Evolutionary conservation across 2,329 filamentous ascomycete species (phyloP).

Genomic region (Pseudocercospora ulei): DNA sequence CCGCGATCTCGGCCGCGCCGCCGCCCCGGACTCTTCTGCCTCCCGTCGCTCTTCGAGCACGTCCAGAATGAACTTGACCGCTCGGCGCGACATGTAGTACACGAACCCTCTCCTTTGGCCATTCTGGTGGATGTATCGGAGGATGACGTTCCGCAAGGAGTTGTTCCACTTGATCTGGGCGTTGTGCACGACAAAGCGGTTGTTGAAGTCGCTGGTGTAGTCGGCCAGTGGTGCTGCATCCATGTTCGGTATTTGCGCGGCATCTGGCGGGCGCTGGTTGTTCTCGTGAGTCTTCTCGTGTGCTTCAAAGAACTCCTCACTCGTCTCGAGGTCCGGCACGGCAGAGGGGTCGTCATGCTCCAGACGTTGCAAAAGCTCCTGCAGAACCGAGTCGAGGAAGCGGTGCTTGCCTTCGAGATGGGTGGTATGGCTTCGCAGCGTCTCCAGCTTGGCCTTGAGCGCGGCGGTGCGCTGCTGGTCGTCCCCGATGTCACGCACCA

Average conservation of each 20-base stretch:
- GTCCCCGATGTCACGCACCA: constrained; percentile 47
- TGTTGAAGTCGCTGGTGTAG: constrained; percentile 90
- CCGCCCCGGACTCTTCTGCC: constrained; percentile 43
- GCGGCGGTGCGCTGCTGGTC: constrained; percentile 41
- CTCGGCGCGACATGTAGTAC: constrained; percentile 91
- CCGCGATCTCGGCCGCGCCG: constrained; percentile 25
- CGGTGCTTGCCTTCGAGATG: constrained; percentile 50
- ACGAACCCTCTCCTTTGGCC: constrained; percentile 91
- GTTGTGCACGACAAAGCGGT: constrained; percentile 96
- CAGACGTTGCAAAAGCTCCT: constrained; percentile 48
- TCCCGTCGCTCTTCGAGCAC: constrained; percentile 91
- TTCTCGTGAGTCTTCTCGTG: constrained; percentile 36
- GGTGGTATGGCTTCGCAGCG: constrained; percentile 48
- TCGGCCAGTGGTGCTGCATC: constrained; percentile 65
- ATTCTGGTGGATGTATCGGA: constrained; percentile 95
- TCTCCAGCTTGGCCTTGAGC: constrained; percentile 47
- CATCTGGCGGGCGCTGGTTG: constrained; percentile 33
- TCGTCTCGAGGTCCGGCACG: constrained; percentile 38
- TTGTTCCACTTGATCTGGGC: constrained; percentile 99
- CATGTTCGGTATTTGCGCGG: constrained; percentile 46
- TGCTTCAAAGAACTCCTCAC: constrained; percentile 41
- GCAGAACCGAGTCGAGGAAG: constrained; percentile 51
- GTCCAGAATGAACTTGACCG: constrained; percentile 95
- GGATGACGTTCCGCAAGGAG: constrained; percentile 82
- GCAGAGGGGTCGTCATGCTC: constrained; percentile 49